phyloP scores from a whole-genome alignment of 176 grass and related monocot species.

The Themeda triandra region DNA sequence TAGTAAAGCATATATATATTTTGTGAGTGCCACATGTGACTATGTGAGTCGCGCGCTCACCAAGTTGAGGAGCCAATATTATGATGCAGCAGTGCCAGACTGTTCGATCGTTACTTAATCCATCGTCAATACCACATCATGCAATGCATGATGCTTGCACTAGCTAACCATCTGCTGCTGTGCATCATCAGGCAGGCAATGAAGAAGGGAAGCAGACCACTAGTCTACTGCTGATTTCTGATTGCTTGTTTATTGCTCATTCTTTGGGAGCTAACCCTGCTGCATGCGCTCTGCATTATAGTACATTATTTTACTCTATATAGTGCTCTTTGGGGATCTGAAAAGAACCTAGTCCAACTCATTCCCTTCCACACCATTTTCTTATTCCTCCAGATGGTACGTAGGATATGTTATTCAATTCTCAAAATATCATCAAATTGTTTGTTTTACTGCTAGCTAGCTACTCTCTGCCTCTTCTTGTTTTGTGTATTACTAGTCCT shows the following conservation, averaged over 20 bases:
- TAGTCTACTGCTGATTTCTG: neutral
- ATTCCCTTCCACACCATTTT: constrained; percentile 24
- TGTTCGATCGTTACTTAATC: neutral
- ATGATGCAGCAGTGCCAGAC: neutral
- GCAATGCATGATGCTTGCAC: neutral
- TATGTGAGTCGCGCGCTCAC: too few relatives aligned
- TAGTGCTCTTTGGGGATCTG: constrained; percentile 27
- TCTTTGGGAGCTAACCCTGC: constrained; percentile 5
- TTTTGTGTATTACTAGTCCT: neutral
- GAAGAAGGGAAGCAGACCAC: too few relatives aligned
- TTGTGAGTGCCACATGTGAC: constrained; percentile 19
- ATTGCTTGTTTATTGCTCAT: neutral
- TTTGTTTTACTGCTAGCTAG: neutral
- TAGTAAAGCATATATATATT: neutral
- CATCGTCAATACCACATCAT: constrained; percentile 12
- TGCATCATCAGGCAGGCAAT: too few relatives aligned
- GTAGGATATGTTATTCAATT: constrained; percentile 22
- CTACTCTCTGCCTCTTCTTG: too few relatives aligned
- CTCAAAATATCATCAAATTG: neutral
- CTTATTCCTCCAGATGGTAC: neutral
- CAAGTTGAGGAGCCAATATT: neutral
- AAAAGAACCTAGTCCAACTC: constrained; percentile 29
- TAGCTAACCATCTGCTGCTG: neutral
- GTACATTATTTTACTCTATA: neutral
- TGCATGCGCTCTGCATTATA: neutral